These are phyloP conservation scores for Magnolia sinica DNA, from an alignment of 164 flowering plant species.

Conservation along the genomic window DNA sequence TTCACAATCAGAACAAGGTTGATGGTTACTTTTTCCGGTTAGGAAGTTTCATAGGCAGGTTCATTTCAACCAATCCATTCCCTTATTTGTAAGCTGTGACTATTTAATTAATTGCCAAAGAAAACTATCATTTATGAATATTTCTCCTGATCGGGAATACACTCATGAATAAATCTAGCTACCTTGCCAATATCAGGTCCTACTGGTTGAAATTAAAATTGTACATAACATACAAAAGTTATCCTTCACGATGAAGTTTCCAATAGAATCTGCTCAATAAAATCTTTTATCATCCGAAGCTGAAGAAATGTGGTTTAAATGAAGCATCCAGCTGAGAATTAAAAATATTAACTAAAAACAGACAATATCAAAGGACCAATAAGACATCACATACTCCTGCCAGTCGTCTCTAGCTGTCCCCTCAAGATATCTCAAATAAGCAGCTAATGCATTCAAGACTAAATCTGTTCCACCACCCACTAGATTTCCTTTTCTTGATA, in stretches of 20 bases:
- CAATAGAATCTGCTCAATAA: neutral
- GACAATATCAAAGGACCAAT: neutral
- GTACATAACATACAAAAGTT: neutral
- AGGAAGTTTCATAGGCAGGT: too few species aligned
- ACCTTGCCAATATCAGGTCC: neutral
- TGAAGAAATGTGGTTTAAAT: neutral
- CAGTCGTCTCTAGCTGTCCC: conserved; percentile 73
- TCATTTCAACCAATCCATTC: too few species aligned
- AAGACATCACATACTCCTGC: conserved; percentile 63
- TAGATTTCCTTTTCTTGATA: conserved; percentile 37
- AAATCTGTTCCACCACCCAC: conserved; percentile 62
- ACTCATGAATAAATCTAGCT: neutral
- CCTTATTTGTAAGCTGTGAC: neutral
- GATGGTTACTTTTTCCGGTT: too few species aligned
- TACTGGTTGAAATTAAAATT: neutral
- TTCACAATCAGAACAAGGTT: too few species aligned
- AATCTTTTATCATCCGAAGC: neutral
- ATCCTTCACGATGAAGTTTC: neutral
- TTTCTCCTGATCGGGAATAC: neutral
- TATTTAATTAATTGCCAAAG: neutral
- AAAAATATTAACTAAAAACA: neutral
- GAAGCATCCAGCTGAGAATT: neutral
- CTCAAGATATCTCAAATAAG: conserved; percentile 74
- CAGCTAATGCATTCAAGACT: conserved; percentile 70
- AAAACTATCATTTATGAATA: neutral